phyloP scores from a whole-genome alignment of 129 eudicot species.

The Tanacetum coccineum region DNA sequence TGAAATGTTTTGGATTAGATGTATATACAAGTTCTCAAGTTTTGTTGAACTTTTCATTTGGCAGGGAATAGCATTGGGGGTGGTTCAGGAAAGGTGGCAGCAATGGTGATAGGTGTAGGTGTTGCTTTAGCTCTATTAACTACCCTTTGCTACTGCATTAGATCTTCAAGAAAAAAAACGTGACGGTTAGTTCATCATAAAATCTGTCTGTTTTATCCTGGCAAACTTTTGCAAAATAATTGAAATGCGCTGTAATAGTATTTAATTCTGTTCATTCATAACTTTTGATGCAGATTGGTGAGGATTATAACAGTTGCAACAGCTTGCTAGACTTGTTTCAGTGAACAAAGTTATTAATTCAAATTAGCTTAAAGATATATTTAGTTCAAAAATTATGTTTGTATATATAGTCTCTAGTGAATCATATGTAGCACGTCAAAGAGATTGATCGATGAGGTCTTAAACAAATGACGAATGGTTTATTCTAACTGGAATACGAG shows the following conservation, averaged over 20 bases:
- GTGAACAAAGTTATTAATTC: background rate
- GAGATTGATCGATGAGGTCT: background rate
- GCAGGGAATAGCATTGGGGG: conserved; percentile 25
- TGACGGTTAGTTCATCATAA: conserved; percentile 35
- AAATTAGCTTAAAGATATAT: background rate
- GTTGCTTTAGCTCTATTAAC: conserved; percentile 28
- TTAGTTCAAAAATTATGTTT: background rate
- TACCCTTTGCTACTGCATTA: conserved; percentile 26
- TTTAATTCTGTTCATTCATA: background rate
- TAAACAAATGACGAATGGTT: background rate
- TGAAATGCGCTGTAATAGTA: background rate
- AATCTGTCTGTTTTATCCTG: background rate
- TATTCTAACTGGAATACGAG: conserved; percentile 12
- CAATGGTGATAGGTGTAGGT: conserved; percentile 52
- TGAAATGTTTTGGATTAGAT: no score
- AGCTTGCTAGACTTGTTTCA: background rate
- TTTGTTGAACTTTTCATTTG: background rate
- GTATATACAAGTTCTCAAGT: background rate
- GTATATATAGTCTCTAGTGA: background rate
- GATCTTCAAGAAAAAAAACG: conserved; percentile 35
- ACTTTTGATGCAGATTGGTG: conserved; percentile 10
- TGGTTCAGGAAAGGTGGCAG: conserved; percentile 35
- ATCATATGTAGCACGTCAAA: background rate
- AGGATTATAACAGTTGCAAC: background rate
- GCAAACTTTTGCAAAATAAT: background rate